These are phyloP conservation scores for Skeletonema marinoi DNA, from an alignment of 108 stramenopile species.

Conservation along the genomic window DNA sequence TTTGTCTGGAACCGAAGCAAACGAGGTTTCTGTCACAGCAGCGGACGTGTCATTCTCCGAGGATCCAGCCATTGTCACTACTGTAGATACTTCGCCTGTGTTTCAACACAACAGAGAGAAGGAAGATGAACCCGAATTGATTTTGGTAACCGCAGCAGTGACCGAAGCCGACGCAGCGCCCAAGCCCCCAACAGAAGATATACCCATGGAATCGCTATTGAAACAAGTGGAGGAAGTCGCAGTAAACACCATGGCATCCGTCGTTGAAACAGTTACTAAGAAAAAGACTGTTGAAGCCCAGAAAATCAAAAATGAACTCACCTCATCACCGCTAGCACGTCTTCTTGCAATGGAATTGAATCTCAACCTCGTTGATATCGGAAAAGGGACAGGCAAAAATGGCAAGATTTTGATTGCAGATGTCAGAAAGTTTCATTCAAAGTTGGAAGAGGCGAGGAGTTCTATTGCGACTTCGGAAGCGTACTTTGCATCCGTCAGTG, in stretches of 20 bases:
- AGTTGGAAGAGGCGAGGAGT: constrained; percentile 10
- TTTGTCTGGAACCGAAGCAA: background rate
- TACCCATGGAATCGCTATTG: too few relatives aligned
- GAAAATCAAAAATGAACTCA: background rate
- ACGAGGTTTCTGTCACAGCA: background rate
- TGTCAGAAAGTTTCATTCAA: constrained; percentile 17
- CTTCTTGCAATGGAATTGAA: constrained; percentile 24
- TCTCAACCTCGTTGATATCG: constrained; percentile 11
- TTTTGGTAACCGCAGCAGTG: background rate
- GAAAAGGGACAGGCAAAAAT: constrained; percentile 29
- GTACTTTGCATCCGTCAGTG: constrained; percentile 30
- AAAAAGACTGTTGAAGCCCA: constrained; percentile 6
- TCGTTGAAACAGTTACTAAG: background rate
- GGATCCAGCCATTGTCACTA: background rate
- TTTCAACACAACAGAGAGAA: too few relatives aligned
- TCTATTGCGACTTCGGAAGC: background rate
- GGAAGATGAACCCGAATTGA: background rate
- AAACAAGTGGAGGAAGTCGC: too few relatives aligned
- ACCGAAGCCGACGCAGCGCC: too few relatives aligned
- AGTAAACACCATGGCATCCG: too few relatives aligned
- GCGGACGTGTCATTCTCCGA: background rate
- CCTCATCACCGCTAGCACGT: constrained; percentile 26
- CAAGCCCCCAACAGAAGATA: too few relatives aligned
- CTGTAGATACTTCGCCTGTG: background rate
- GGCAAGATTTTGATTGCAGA: constrained; percentile 36